Evolutionary conservation across 192 early-diverging fungal genomes (phyloP), one percentile per base, ranked within the genome.

Genomic region (Backusella australiensis): DNA sequence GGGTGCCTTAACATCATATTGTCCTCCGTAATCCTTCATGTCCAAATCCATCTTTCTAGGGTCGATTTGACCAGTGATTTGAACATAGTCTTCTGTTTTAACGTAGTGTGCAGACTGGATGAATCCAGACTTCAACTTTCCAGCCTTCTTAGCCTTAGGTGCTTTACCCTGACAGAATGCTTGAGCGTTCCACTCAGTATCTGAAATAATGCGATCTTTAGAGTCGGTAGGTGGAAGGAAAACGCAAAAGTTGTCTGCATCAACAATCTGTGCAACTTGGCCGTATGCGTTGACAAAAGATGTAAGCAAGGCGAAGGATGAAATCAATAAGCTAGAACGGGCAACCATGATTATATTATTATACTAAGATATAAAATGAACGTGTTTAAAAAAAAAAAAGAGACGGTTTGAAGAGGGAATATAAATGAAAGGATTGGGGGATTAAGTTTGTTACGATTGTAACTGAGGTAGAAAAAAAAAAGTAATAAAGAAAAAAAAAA

Each of bases 11-110:
- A 82, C 71, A 72, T 89, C 88, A 36, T 81, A 86, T 71, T 89
- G 88, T 34, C 88, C 88, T 56, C 88, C 88, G 2, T 78, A 70
- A 42, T 89, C 88, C 6, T 23, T 76, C 0, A 72, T 15, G 14
- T 71, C 21, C 19, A 87, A 42, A 7, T 68, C 65, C 21, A 78
- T 84, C 39, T 78, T 78, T 12, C 72, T 65, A n/a, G 78, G 77
- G 42, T 86, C 76, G 32, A 89, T 87, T 59, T 75, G 72, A 67
- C 88, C 88, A 56, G 88, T 89, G n/a, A 89, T 74, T 74, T 89
- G 88, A 44, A 89, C 85, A 44, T 85, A 89, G 8, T 72, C 82
- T 17, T 79, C 63, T 1, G 81, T 83, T 21, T 75, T 34, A 14
- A 74, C 79, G 67, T 79, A 87, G 44, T 86, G 78, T 34, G 82